Evolutionary conservation across 768 basidiomycete genomes (phyloP), one percentile per base, ranked within the genome.

Genomic region (Leccinum arenicola): DNA sequence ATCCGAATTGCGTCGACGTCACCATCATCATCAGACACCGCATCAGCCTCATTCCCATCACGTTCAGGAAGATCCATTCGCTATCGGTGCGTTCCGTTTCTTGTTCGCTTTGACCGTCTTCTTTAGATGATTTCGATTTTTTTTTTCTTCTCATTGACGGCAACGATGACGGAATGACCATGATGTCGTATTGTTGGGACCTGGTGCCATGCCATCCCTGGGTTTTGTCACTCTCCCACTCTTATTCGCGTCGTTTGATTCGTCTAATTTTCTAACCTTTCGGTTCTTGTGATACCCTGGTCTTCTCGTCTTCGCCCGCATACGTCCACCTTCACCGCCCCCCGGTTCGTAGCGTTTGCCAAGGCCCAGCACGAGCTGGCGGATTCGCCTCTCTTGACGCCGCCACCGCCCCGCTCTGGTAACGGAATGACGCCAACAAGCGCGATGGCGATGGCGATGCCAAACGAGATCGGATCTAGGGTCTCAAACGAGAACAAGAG

Each of bases 341-440:
- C 15, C 7, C 10, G 17, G 0, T 21, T 1, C 17, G 5, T 21
- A 71, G 70, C 70, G 3, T 71, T 73, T 29, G 51, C 71, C 7
- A 50, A 62, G 15, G 69, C 61, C 1, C 67, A 60, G 6, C 49
- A 48, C 0, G 61, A 60, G 12, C 50, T 53, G 2, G 33, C 10
- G 1, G 58, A 58, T 7, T 29, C 50, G 0, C 57, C 64, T 9
- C 51, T 61, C 6, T 49, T 54, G 52, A 49, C 38, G 17, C 29
- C 52, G 0, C 57, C 57, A n/a, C 55, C 57, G 23, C 3, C 52
- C 21, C n/a, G 40, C 27, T 5, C 40, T 4, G 40, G 40, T 43
- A 43, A 43, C n/a, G 40, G n/a, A 1, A n/a, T n/a, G 9, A n/a
- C n/a, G n/a, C 17, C 40, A 43, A 6, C 47, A 6, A 9, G 11